Evolutionary conservation across 1,139 yeast genomes (phyloP), one percentile per base, ranked within the genome.

Genomic region (Candida sp.): DNA sequence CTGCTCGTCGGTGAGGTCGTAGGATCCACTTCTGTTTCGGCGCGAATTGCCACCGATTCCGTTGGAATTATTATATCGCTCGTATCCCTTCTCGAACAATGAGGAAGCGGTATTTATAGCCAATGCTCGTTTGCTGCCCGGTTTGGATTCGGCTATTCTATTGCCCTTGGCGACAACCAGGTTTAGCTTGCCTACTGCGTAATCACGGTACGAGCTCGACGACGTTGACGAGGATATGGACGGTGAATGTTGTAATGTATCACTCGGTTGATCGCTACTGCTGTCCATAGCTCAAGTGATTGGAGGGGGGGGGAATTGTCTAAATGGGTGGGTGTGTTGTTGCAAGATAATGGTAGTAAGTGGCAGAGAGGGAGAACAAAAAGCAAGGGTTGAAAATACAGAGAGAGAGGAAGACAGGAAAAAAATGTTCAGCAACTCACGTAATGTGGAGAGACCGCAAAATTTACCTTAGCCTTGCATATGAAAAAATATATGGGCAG

Each of bases 31-130:
- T 50, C 51, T 48, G 7, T 40, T 40, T 7, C 40, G 40, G 17
- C 46, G 37, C 9, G 40, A 32, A 31, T n/a, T n/a, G n/a, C n/a
- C n/a, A n/a, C 35, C 30, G 11, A 12, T 9, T 31, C 34, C 28
- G 5, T n/a, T 28, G 11, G 22, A 25, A 22, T 22, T 25, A 37
- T 31, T 38, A 31, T 38, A 39, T 50, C 68, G 71, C 46, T 83
- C 86, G 12, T 81, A 63, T 1, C 88, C 82, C 50, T 83, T 75
- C 46, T 83, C 80, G n/a, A 84, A 60, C 9, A 84, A 60, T 0
- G 85, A 76, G 2, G 87, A 84, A 3, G 86, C 83, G 3, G 86
- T 74, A n/a, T 81, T 84, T 2, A 85, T 86, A 1, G 85, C 78
- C n/a, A 83, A 58, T 5, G 82, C 83, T 49, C 80, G 63, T 56